phyloP scores from a whole-genome alignment of 352 stramenopile genomes.

The Pelagophyceae sp. region DNA sequence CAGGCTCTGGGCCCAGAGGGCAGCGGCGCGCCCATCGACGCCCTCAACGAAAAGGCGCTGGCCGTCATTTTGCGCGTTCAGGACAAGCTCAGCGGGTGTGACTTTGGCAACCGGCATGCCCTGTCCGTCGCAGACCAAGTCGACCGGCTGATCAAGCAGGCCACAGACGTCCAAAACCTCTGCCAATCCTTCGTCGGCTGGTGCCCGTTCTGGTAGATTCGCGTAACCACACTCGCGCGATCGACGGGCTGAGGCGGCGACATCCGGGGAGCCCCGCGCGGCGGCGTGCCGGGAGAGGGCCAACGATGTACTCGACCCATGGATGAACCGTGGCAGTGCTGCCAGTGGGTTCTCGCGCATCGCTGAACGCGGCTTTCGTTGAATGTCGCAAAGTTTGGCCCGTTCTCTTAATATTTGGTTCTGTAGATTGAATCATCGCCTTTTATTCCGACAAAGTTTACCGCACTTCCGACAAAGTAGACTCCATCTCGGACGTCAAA shows the following conservation, averaged over 20 bases:
- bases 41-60: conserved; percentile 87
- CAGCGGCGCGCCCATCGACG: conserved; percentile 60
- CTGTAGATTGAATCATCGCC: no score
- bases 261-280: no score
- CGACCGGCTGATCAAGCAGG: conserved; percentile 92
- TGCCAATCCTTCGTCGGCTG: conserved; percentile 98
- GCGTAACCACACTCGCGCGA: background rate
- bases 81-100: conserved; percentile 94
- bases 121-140: conserved; percentile 83
- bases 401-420: no score
- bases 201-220: conserved; percentile 73
- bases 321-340: background rate
- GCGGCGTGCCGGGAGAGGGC: no score
- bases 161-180: conserved; percentile 96
- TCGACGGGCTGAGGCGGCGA: background rate
- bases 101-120: conserved; percentile 73
- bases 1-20: conserved; percentile 64
- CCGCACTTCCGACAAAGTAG: no score
- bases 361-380: no score
- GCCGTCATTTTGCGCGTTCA: conserved; percentile 95
- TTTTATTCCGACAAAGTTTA: no score
- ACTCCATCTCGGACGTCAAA: no score
- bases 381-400: no score
- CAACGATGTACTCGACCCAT: background rate
- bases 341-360: no score